phyloP scores from a whole-genome alignment of 345 rosid species.

The Arabis alpina region DNA sequence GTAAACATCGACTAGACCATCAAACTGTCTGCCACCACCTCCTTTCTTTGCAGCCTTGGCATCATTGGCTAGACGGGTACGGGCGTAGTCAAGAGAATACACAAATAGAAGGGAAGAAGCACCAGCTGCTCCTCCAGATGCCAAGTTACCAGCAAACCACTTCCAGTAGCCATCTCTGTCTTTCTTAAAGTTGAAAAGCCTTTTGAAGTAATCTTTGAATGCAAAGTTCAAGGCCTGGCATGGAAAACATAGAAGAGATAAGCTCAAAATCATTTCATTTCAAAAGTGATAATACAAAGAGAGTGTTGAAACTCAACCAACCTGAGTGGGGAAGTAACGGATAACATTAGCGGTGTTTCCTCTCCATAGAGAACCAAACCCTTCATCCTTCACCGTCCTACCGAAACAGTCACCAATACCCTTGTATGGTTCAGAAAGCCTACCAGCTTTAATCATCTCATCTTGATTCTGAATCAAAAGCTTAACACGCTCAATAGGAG shows the following conservation, averaged over 20 bases:
- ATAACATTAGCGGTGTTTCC: conserved; percentile 90
- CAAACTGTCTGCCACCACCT: conserved; percentile 87
- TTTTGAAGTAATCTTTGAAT: conserved; percentile 89
- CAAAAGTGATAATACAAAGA: neutral
- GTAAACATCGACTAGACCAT: conserved; percentile 80
- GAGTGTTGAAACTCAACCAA: conserved; percentile 10
- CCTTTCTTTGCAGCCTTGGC: conserved; percentile 90
- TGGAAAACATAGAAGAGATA: conserved; percentile 10
- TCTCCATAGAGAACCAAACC: conserved; percentile 71
- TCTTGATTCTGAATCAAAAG: conserved; percentile 86
- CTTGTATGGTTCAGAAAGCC: conserved; percentile 84
- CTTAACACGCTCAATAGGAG: conserved; percentile 88
- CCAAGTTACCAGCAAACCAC: conserved; percentile 94
- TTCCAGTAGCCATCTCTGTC: conserved; percentile 92
- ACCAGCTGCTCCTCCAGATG: conserved; percentile 88
- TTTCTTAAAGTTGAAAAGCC: conserved; percentile 89
- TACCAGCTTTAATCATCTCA: conserved; percentile 79
- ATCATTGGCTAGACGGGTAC: conserved; percentile 89
- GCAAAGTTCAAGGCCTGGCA: conserved; percentile 87
- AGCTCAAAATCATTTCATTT: neutral
- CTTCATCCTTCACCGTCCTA: conserved; percentile 69
- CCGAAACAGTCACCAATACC: conserved; percentile 78
- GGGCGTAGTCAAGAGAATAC: conserved; percentile 86
- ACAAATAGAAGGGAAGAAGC: conserved; percentile 84
- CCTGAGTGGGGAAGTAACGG: conserved; percentile 94